Base-by-base conservation (phyloP, 75 land plant species). In the Pinus taeda region DNA sequence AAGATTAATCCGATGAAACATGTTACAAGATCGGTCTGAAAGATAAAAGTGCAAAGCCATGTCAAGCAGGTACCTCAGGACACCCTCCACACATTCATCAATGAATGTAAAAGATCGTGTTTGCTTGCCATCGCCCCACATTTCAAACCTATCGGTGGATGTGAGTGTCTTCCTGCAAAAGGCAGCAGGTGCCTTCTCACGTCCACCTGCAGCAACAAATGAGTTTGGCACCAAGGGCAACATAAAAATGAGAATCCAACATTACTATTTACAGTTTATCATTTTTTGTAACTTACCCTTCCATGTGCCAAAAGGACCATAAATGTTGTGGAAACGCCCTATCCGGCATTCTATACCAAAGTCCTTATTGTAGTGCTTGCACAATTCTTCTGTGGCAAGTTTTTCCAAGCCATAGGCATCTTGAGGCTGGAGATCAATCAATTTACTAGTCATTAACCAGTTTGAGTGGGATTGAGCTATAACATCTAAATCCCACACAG, bases 81-180 rank as follows among this genome's bases (percentile, higher is more conserved):
- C 98, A 76, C 97, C 98, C 79, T 95, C 98, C 7, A 95, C 98
- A 91, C 98, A 95, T 79, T 95, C 98, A 83, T 95, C 98, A 67
- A 95, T 95, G 90, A 95, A 95, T 9, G 98, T 95, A 78, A 95
- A 95, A 11, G 98, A 95, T 24, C 98, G 81, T 20, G 98, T 95
- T 80, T 95, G 96, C 75, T 88, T 81, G 37, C 98, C 98, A 81
- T 95, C 97, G 18, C 98, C 97, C 98, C 98, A 95, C 98, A 95
- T 95, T 81, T 95, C 97, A 86, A 95, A 95, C 80, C 71, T 85
- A 60, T 91, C 91, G 60, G 77, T 82, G 6, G 98, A 88, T 75
- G 98, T 95, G 56, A 88, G 59, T 11, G 92, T 88, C 91, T 95
- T 95, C 75, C 98, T 85, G 66, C 98, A 95, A 80, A 95, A 95